Evolutionary conservation across 257 asterid genomes (phyloP), one percentile per base, ranked within the genome.

Genomic region (Solanum medicagineum): DNA sequence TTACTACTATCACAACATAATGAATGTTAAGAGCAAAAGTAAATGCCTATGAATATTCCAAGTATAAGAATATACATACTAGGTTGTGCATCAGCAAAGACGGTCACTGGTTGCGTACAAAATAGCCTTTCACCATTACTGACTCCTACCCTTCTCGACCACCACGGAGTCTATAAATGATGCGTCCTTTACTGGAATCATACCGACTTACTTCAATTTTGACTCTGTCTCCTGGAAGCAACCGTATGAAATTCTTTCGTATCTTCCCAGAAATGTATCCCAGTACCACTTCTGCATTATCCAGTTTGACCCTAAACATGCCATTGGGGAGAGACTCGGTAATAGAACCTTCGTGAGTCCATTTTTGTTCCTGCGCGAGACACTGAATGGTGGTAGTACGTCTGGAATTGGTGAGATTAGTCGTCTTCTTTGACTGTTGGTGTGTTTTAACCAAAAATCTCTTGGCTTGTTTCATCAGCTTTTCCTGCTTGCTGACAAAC

Each of bases 241-340:
- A n/a, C 56, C 85, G 75, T 47, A 87, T 87, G 75, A 87, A 87
- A 65, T 55, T 87, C 45, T 63, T 83, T 65, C 89, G 73, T 44
- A 85, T 85, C 77, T 87, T 87, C 6, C 86, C 86, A n/a, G 87
- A 87, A 87, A 87, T 83, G 83, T 84, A 84, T 66, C 89, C 89
- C 66, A 81, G 62, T 44, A 87, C 74, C 59, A 87, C 63, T 20
- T 84, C 89, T 24, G 81, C 85, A 12, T 87, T 83, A 53, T 87
- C 87, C 55, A 87, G 80, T 49, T 79, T 65, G 82, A 87, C 85
- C 44, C 89, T 70, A 68, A 87, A 87, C 89, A 84, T 87, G 65
- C 89, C 87, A 69, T 87, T 87, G 74, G 87, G 84, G 57, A 87
- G 87, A 49, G 87, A 87, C 53, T 87, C 89, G 16, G 86, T 70